Evolutionary conservation across 1,284 basidiomycete genomes (phyloP).

Genomic region (Rhodotorula sp.): DNA sequence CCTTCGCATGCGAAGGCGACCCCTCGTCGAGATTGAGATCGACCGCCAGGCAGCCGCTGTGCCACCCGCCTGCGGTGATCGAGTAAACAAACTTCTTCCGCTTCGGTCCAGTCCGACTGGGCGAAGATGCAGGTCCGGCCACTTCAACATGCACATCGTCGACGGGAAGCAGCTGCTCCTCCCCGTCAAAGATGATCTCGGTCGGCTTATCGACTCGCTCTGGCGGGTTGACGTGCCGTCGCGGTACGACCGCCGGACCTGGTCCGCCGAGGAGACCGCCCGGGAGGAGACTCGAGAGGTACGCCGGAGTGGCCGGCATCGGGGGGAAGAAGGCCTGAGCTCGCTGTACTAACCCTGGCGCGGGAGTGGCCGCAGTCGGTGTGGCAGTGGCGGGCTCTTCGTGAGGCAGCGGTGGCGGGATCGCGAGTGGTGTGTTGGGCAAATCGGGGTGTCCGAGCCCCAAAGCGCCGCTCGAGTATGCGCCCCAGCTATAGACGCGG

Average conservation of each 20-base stretch:
- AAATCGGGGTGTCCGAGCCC: constrained; percentile 65
- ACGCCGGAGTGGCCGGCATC: background rate
- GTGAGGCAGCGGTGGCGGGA: background rate
- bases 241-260: background rate
- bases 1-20: background rate
- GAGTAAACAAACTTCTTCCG: constrained; percentile 65
- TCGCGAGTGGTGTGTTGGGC: constrained; percentile 28
- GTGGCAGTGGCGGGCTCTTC: background rate
- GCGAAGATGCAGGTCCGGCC: background rate
- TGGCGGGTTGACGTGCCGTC: constrained; percentile 45
- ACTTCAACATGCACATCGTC: too few relatives aligned
- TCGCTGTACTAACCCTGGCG: background rate
- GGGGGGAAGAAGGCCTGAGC: background rate
- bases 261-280: background rate
- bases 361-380: background rate
- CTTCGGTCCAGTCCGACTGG: background rate
- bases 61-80: constrained; percentile 79
- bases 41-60: constrained; percentile 79
- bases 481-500: constrained; percentile 77
- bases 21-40: constrained; percentile 52
- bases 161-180: too few relatives aligned
- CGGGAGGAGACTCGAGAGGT: background rate
- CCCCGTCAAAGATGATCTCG: constrained; percentile 62
- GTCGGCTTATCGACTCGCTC: constrained; percentile 61
- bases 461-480: constrained; percentile 71